Base-by-base conservation (phyloP, 768 basidiomycete species). In the Tricholoma sp. region DNA sequence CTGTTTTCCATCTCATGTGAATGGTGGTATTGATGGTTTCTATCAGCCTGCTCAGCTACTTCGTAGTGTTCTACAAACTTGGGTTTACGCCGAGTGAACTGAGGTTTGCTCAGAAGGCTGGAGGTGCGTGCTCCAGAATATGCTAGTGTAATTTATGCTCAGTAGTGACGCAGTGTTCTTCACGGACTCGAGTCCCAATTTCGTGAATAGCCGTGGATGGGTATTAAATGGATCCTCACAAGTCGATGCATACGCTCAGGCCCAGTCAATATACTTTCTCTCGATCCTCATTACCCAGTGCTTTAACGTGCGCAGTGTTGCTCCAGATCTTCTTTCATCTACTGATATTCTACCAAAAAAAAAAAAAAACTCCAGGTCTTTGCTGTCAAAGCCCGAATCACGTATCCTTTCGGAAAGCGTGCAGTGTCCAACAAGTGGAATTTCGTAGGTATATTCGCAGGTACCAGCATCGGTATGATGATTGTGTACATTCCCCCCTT, bases 401-500 rank as follows among this genome's bases (percentile, higher is more conserved):
- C 76, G 9, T 80, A 76, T 68, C 86, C 86, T n/a, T 87, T 88
- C 70, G 85, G 85, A 51, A 73, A 68, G 48, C 75, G 73, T 31
- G 73, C 78, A 39, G 66, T 86, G 50, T 73, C 76, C 47, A 88
- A 88, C 72, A 75, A 75, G 59, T 84, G 78, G 71, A 88, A 86
- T 68, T 86, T 88, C 58, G 70, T 72, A 31, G 85, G 84, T 15
- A 85, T 88, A 57, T 34, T 85, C 20, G 80, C 72, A 0, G 85
- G 85, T 12, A 85, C 82, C 12, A 78, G 77, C 52, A 72, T 88
- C 12, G 84, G 83, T 47, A 82, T 87, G 71, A 85, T 86, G 66
- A 78, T 86, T 63, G 74, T 86, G 60, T 88, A 88, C 67, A 84
- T 82, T 0, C 85, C 85, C 15, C 86, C 86, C 37, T 68, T 88